These are phyloP conservation scores for Fraxinus greggii DNA, from an alignment of 305 asterid species.

Conservation along the genomic window DNA sequence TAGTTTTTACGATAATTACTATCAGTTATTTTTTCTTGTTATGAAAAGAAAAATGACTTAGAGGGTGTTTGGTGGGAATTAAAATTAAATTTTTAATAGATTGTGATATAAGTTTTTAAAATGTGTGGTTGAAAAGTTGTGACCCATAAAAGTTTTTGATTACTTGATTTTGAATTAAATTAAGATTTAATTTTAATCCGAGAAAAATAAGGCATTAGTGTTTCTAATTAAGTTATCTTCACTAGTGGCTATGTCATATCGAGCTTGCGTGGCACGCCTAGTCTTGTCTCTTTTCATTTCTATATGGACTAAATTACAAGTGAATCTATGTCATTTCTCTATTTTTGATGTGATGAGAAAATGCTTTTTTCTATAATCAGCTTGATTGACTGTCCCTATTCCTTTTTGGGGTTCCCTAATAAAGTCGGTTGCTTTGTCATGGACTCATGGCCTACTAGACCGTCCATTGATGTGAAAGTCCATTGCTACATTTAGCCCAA, in stretches of 20 bases:
- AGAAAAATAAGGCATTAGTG: too few relatives aligned
- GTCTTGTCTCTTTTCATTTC: conserved; percentile 5
- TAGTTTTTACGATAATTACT: too few relatives aligned
- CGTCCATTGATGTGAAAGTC: conserved; percentile 10
- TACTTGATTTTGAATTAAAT: too few relatives aligned
- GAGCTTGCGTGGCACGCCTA: not conserved
- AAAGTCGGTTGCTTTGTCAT: not conserved
- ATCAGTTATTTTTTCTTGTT: too few relatives aligned
- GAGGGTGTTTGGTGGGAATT: too few relatives aligned
- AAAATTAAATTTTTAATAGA: too few relatives aligned
- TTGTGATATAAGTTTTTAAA: too few relatives aligned
- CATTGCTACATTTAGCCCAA: not conserved
- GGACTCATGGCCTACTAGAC: conserved; percentile 23
- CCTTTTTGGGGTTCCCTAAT: not conserved
- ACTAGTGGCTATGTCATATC: not conserved
- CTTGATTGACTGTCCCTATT: conserved; percentile 10
- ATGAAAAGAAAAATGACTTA: not conserved
- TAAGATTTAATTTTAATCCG: too few relatives aligned
- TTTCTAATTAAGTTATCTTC: too few relatives aligned
- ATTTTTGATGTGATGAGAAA: not conserved
- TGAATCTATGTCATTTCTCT: conserved; percentile 29
- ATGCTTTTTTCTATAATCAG: not conserved
- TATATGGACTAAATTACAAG: conserved; percentile 10
- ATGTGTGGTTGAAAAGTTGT: too few relatives aligned
- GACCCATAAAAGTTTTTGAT: too few relatives aligned